These are phyloP conservation scores for Paspalum vaginatum DNA, from an alignment of 176 grass and related monocot species.

Conservation along the genomic window DNA sequence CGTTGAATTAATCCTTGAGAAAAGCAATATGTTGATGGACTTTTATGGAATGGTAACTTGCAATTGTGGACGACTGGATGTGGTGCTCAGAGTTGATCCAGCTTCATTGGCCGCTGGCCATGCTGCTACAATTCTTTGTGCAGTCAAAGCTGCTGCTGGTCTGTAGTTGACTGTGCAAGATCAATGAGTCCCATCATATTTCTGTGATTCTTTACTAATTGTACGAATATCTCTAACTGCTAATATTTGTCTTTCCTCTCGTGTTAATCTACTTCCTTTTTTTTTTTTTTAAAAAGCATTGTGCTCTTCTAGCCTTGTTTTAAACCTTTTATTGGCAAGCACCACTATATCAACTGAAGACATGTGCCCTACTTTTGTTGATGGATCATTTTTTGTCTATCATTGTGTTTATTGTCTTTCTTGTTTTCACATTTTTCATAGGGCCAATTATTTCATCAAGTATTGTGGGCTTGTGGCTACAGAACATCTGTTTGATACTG, in stretches of 20 bases:
- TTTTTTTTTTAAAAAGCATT: not conserved
- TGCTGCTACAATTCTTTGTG: conserved; percentile 7
- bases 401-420: not conserved
- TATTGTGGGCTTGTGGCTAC: too few species aligned
- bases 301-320: too few species aligned
- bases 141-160: not conserved
- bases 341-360: not conserved
- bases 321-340: not conserved
- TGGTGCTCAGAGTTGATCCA: not conserved
- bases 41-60: not conserved
- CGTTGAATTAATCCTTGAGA: not conserved
- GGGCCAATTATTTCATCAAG: too few species aligned
- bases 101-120: not conserved
- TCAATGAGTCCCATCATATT: not conserved
- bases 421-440: not conserved
- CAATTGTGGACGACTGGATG: not conserved
- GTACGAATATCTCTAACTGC: not conserved
- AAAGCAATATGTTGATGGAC: not conserved
- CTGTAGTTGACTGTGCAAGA: not conserved
- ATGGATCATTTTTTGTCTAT: not conserved
- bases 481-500: too few species aligned
- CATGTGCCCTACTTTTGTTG: not conserved
- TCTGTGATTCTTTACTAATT: not conserved
- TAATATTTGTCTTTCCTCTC: not conserved
- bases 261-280: not conserved